Evolutionary conservation across 345 rosid species (phyloP).

Genomic region (Barbarea vulgaris): DNA sequence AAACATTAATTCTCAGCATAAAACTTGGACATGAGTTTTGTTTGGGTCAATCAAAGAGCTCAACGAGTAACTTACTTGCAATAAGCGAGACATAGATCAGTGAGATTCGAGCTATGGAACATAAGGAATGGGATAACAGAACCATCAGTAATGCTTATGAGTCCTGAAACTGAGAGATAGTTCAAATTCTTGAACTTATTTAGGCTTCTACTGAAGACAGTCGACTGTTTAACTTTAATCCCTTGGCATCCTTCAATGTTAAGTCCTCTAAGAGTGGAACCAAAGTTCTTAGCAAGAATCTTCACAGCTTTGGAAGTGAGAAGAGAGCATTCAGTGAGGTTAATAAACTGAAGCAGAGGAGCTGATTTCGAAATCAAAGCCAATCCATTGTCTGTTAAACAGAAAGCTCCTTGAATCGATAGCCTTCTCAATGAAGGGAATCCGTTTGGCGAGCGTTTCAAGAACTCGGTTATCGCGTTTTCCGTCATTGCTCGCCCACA

Average conservation of each 20-base stretch:
- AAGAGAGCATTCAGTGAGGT: constrained; percentile 50
- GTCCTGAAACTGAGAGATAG: constrained; percentile 50
- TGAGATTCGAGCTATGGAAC: constrained; percentile 43
- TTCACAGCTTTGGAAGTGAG: constrained; percentile 44
- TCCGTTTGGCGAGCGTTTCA: constrained; percentile 35
- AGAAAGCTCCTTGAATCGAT: constrained; percentile 53
- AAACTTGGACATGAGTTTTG: neutral
- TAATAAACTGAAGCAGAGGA: constrained; percentile 50
- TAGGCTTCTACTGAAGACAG: constrained; percentile 39
- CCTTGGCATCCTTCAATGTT: constrained; percentile 52
- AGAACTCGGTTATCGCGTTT: constrained; percentile 27
- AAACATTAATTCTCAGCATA: neutral
- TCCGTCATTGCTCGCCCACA: constrained; percentile 50
- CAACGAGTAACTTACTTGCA: constrained; percentile 28
- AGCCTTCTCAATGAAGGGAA: constrained; percentile 45
- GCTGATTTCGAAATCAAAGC: constrained; percentile 36
- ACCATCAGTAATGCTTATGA: constrained; percentile 42
- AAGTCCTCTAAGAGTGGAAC: constrained; percentile 50
- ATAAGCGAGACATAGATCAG: constrained; percentile 37
- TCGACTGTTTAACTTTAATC: constrained; percentile 41
- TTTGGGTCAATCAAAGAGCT: neutral
- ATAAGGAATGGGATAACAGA: constrained; percentile 27
- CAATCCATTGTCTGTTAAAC: constrained; percentile 48
- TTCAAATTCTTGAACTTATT: constrained; percentile 39
- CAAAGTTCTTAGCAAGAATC: constrained; percentile 32